Evolutionary conservation across 2,329 filamentous ascomycete genomes (phyloP).

Genomic region (Xylariaceae sp.): DNA sequence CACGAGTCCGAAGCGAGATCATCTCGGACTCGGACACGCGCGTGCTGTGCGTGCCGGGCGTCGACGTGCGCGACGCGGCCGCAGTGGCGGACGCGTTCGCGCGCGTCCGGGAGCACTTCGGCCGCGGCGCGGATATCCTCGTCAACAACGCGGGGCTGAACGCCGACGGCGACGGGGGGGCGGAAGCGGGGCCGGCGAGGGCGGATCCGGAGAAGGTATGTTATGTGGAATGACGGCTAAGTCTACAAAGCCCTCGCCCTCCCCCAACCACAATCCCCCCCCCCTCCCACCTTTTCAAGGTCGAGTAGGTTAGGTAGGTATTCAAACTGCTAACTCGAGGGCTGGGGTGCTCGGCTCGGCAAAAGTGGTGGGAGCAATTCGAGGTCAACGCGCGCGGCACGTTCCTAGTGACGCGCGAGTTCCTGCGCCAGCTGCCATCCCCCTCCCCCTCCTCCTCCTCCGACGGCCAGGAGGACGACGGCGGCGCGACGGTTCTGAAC

Average conservation of each 20-base stretch:
- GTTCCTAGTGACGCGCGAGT: slow-evolving; percentile 4
- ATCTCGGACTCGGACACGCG: too few species aligned
- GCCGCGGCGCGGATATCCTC: slow-evolving; percentile 12
- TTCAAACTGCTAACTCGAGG: too few species aligned
- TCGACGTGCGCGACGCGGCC: slow-evolving; percentile 8
- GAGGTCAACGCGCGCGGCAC: slow-evolving; percentile 6
- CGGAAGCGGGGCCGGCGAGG: slow-evolving; percentile 4
- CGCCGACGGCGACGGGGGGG: slow-evolving; percentile 7
- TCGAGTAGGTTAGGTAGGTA: too few species aligned
- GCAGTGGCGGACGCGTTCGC: slow-evolving; percentile 11
- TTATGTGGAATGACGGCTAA: too few species aligned
- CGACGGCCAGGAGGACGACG: too few species aligned
- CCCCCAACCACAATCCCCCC: too few species aligned
- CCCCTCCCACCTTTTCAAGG: too few species aligned
- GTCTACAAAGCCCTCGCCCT: too few species aligned
- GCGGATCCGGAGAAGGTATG: slow-evolving; percentile 6
- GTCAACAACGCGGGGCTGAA: slow-evolving; percentile 11
- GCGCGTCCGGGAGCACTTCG: slow-evolving; percentile 8
- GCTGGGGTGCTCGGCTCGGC: too few species aligned
- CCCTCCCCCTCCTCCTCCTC: slow-evolving; percentile 5
- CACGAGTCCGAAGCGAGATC: too few species aligned
- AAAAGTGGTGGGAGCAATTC: slow-evolving; percentile 15
- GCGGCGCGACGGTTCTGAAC: slow-evolving; percentile 24
- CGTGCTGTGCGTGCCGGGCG: not conserved
- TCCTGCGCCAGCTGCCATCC: slow-evolving; percentile 1